These are phyloP conservation scores for Phytopythium montanum DNA, from an alignment of 352 stramenopile species.

Conservation along the genomic window DNA sequence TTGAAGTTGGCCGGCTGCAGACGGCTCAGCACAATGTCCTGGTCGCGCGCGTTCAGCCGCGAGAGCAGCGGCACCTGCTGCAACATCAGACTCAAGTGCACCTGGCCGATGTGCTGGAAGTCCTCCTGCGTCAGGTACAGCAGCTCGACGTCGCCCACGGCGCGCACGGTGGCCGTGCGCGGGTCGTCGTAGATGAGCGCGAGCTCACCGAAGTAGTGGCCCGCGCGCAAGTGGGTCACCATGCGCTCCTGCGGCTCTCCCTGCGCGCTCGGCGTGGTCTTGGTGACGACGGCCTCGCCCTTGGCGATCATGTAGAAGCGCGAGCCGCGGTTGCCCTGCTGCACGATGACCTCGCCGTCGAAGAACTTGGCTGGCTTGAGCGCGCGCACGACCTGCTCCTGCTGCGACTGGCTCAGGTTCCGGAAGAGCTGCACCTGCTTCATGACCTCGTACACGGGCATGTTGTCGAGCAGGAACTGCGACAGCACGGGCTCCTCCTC, in stretches of 20 bases:
- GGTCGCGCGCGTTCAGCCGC: conserved; percentile 61
- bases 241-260: conserved; percentile 68
- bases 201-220: conserved; percentile 92
- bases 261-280: conserved; percentile 38
- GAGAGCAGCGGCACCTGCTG: conserved; percentile 81
- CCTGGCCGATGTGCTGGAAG: conserved; percentile 84
- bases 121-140: conserved; percentile 85
- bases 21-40: conserved; percentile 79
- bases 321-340: conserved; percentile 79
- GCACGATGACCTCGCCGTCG: conserved; percentile 79
- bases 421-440: conserved; percentile 84
- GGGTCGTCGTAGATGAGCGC: conserved; percentile 91
- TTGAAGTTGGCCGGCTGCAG: conserved; percentile 82
- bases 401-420: conserved; percentile 84
- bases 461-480: conserved; percentile 78
- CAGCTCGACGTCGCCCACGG: conserved; percentile 75
- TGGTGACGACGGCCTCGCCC: conserved; percentile 83
- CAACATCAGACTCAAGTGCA: conserved; percentile 86
- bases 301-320: conserved; percentile 91
- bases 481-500: conserved; percentile 67
- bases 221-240: conserved; percentile 86
- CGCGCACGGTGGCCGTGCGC: conserved; percentile 74
- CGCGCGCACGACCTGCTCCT: conserved; percentile 82
- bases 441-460: conserved; percentile 88
- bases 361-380: conserved; percentile 86